Base-by-base conservation (phyloP, 2,329 filamentous ascomycete species). In the Monosporascus sp. region DNA sequence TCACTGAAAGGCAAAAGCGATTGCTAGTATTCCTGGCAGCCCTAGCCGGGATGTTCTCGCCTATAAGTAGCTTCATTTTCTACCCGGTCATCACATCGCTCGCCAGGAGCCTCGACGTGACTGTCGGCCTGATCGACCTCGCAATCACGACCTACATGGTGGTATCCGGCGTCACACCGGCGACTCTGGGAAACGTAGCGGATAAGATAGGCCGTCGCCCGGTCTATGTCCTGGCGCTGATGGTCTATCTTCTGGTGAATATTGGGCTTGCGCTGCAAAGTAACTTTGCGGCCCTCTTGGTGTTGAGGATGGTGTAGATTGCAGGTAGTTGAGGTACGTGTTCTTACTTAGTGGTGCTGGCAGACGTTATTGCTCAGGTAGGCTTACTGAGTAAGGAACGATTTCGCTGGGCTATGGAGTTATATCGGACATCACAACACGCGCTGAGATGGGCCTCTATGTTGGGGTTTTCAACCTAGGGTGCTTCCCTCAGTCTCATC, bases 261-360 rank as follows among this genome's bases (percentile, higher is more conserved):
- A 64, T 78, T 25, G 76, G 71, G 1, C 66, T 79, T 5, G 74
- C 68, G 3, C 53, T 76, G 43, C 73, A 77, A 56, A 65, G 70
- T 51, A 72, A 62, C 55, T 77, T 75, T 50, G 63, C 67, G 0
- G 72, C 77, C 1, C 61, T 82, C 3, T 52, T 82, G 44, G 67
- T 78, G 2, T 63, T 82, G n/a, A 69, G 79, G 0, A 72, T 71
- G 51, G 46, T 81, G 22, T 79, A 82, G 60, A 78, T 76, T 15
- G 57, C 51, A 2, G 57, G 49, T 20, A 55, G 41, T 37, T 53
- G 53, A 3, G 57, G 54, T 55, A 38, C 7, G 48, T 49, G n/a
- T 7, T 18, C 22, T 4, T 3, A n/a, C 15, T 31, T 25, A 7
- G 3, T 7, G 27, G 17, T 24, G 36, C 11, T 11, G 27, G 8